These are phyloP conservation scores for Pulveroboletus sp. DNA, from an alignment of 768 basidiomycete genomes.

Conservation along the genomic window DNA sequence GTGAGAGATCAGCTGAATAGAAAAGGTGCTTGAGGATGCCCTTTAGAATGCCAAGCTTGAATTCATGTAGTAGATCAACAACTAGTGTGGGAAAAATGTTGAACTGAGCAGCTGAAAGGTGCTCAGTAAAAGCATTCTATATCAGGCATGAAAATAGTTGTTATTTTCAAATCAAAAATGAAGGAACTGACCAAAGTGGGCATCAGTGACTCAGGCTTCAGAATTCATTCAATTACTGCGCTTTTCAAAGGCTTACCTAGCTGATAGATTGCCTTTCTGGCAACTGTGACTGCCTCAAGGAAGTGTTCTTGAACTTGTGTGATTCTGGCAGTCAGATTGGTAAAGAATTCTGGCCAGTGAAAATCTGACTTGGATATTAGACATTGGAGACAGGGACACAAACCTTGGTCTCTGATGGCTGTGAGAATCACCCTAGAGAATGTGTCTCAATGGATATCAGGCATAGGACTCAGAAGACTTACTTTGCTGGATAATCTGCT, in stretches of 20 bases:
- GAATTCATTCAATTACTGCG: background rate
- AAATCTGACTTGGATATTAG: background rate
- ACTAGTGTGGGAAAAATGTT: background rate
- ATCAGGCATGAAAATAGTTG: background rate
- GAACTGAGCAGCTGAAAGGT: background rate
- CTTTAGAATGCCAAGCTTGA: background rate
- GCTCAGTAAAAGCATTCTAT: background rate
- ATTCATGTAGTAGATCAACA: background rate
- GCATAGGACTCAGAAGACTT: no score
- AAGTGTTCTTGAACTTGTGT: background rate
- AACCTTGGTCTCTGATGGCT: background rate
- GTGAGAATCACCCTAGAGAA: background rate
- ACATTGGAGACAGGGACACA: background rate
- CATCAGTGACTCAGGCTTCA: background rate
- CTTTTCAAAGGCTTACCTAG: background rate
- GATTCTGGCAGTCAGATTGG: background rate
- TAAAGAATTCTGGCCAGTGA: background rate
- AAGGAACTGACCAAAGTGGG: background rate
- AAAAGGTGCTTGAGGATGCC: background rate
- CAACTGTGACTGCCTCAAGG: background rate
- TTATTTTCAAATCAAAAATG: background rate
- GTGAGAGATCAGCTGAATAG: background rate
- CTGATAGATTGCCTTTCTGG: background rate
- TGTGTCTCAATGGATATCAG: no score
- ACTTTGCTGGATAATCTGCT: background rate